Evolutionary conservation across 164 flowering plant species (phyloP).

Genomic region (Tinospora cordifolia): DNA sequence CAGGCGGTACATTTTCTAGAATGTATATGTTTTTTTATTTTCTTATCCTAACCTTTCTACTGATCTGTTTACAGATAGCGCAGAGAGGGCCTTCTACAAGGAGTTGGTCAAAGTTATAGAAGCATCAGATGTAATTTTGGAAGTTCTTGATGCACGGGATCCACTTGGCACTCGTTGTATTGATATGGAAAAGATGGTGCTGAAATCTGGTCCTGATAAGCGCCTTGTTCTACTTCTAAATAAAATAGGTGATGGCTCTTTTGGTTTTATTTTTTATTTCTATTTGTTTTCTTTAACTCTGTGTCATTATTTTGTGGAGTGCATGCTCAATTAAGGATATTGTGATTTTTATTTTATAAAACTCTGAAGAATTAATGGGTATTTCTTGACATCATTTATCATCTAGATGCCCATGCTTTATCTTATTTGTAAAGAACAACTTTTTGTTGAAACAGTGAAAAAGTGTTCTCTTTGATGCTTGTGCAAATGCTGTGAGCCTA

Average conservation of each 20-base stretch:
- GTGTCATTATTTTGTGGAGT: neutral
- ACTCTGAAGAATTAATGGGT: no score
- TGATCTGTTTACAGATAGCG: conserved; percentile 36
- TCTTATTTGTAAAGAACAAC: neutral
- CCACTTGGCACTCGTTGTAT: conserved; percentile 91
- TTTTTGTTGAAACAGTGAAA: neutral
- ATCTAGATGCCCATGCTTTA: no score
- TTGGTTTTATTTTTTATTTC: neutral
- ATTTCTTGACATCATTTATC: no score
- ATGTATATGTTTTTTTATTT: neutral
- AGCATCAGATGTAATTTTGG: conserved; percentile 89
- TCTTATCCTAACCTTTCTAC: neutral
- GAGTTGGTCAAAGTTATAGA: conserved; percentile 91
- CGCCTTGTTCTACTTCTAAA: conserved; percentile 82
- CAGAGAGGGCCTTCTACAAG: conserved; percentile 82
- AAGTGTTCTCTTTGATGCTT: neutral
- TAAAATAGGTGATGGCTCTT: conserved; percentile 63
- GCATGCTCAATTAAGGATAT: neutral
- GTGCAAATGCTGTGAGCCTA: neutral
- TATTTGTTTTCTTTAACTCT: neutral
- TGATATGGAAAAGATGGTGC: conserved; percentile 92
- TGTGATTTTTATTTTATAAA: no score
- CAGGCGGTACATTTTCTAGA: neutral
- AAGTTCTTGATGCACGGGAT: conserved; percentile 97
- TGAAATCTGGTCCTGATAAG: conserved; percentile 71